Conservation (phyloP, 1,139 yeast genomes). For the Protomyces inouyei region DNA sequence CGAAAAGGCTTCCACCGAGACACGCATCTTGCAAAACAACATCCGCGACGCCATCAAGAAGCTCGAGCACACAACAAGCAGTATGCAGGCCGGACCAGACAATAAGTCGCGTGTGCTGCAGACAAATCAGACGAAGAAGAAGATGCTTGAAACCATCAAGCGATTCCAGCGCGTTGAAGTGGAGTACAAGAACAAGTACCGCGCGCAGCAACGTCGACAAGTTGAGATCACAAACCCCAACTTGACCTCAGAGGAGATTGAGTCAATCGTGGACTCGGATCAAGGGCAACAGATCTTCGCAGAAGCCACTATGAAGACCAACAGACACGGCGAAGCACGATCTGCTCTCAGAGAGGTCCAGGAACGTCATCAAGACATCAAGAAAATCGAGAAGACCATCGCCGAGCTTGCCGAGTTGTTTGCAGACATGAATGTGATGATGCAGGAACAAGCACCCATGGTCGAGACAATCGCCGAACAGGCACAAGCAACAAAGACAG, state of each 20-base stretch:
- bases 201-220: constrained; percentile 88
- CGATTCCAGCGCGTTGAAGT: constrained; percentile 84
- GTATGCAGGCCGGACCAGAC: constrained; percentile 36
- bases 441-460: constrained; percentile 89
- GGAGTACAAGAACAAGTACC: constrained; percentile 75
- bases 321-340: constrained; percentile 95
- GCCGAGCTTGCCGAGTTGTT: constrained; percentile 91
- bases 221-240: constrained; percentile 89
- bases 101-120: constrained; percentile 83
- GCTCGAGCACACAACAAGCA: constrained; percentile 64
- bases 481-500: constrained; percentile 77
- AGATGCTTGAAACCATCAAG: constrained; percentile 80
- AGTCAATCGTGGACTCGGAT: constrained; percentile 76
- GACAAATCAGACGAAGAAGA: constrained; percentile 80
- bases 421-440: constrained; percentile 94
- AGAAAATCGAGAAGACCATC: constrained; percentile 92
- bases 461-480: constrained; percentile 79
- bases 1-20: constrained; percentile 70
- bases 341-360: constrained; percentile 94
- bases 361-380: constrained; percentile 90
- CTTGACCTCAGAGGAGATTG: constrained; percentile 79
- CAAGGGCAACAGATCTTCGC: constrained; percentile 89
- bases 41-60: constrained; percentile 72
- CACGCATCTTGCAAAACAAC: constrained; percentile 68
- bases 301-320: constrained; percentile 84